A percentile compares a stretch with the other conserved stretches of the same genome.
These are phyloP conservation scores for Tetrapisispora namnaoensis DNA, from an alignment of 805 yeast genomes.

Conservation along the genomic window DNA sequence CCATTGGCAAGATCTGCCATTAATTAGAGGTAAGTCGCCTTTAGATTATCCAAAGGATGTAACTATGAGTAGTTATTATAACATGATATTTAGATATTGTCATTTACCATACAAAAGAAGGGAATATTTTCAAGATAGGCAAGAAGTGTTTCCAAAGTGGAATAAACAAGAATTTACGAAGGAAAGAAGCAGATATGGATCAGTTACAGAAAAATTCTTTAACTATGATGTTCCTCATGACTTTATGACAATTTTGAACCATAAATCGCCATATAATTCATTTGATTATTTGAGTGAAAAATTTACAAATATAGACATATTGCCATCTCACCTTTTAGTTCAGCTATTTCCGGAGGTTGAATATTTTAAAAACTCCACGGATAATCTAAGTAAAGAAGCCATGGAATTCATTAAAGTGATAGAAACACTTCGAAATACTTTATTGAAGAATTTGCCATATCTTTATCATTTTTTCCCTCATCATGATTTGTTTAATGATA, in stretches of 20 bases:
- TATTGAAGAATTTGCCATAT: slow-evolving; percentile 22
- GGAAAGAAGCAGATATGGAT: slow-evolving; percentile 2
- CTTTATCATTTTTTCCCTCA: slow-evolving; percentile 22
- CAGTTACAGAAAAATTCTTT: slow-evolving; percentile 7
- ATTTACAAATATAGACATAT: not conserved
- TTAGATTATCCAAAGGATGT: slow-evolving; percentile 25
- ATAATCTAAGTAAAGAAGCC: slow-evolving; percentile 9
- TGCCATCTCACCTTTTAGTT: slow-evolving; percentile 13
- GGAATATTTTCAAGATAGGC: slow-evolving; percentile 15
- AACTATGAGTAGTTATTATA: slow-evolving; percentile 21
- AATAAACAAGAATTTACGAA: slow-evolving; percentile 5
- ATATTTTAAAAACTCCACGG: slow-evolving; percentile 10
- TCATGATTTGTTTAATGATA: slow-evolving; percentile 23
- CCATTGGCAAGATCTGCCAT: slow-evolving; percentile 16
- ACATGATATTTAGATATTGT: slow-evolving; percentile 24
- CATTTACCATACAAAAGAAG: slow-evolving; percentile 24
- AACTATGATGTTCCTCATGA: slow-evolving; percentile 20
- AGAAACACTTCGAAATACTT: slow-evolving; percentile 14
- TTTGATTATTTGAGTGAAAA: not conserved
- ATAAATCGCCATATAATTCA: slow-evolving; percentile 9
- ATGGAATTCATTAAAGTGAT: slow-evolving; percentile 16
- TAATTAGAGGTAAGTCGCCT: slow-evolving; percentile 20
- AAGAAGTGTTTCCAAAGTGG: slow-evolving; percentile 13
- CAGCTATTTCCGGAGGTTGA: slow-evolving; percentile 27
- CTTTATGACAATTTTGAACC: slow-evolving; percentile 15